Evolutionary conservation across 148 eudicot species (phyloP), one percentile per base, ranked within the genome.

Genomic region (Cornus suecica): DNA sequence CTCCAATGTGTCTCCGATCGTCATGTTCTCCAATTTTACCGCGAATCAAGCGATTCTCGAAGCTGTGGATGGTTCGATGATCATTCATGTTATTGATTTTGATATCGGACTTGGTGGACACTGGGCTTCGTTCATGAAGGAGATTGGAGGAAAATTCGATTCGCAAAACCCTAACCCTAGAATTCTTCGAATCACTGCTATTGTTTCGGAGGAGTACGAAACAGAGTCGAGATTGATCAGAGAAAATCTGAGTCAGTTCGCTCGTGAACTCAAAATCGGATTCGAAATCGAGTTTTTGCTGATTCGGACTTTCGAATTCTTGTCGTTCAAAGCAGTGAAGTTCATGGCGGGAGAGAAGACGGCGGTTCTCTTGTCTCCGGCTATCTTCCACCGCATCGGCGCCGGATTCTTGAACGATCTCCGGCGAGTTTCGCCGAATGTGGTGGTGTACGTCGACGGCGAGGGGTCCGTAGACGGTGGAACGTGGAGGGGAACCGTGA

Each of bases 61-160:
- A 48, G 92, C 96, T 2, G 72, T 94, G n/a, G 93, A 89, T 20
- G 92, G 90, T 11, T 76, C 97, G 4, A 70, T 66, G 65, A 77
- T 87, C 68, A 79, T 92, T 76, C 99, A 94, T 75, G 79, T 92
- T 77, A 70, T 94, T 79, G 99, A 94, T 25, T 94, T 94, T 60
- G 99, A 94, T 16, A 89, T 94, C 81, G 97, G 97, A 0, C 81
- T 94, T 5, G 99, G 97, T 20, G 92, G 91, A 18, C 97, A 92
- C 73, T 94, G 98, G 98, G 97, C 98, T 10, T 92, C 98, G 1
- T 89, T 94, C 72, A 80, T 94, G 87, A 83, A 87, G 20, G 98
- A 92, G 77, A 74, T 94, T 4, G 90, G 89, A 10, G 97, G 88
- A n/a, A 86, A 85, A 51, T 76, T 83, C 28, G 86, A 82, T 29